Evolutionary conservation across 129 eudicot species (phyloP), one percentile per base, ranked within the genome.

Genomic region (Tagetes patula): DNA sequence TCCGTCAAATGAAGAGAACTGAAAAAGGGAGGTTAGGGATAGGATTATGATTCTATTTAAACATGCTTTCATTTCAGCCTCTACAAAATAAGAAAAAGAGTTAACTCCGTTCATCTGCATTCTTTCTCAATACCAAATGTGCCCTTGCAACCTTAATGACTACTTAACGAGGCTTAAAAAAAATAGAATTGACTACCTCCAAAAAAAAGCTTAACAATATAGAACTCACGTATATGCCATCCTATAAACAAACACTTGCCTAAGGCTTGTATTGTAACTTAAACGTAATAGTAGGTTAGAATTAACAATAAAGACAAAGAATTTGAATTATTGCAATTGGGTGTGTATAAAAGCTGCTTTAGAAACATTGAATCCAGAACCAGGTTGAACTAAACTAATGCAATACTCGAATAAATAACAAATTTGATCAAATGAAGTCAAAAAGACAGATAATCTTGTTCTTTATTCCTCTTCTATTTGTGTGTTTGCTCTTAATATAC

Each of bases 1-100:
- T 13, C 30, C 20, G 56, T 27, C 56, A 50, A 50, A 50, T 50
- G 8, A 7, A 50, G 30, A 50, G 56, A 50, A 11, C 52, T 9
- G 52, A 46, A 33, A 33, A 10, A 34, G 8, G 66, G 66, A 60
- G 66, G 42, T 60, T 41, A 60, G 66, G 42, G 66, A 64, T n/a
- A 64, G 6, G 36, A 14, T 38, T 39, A 8, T 64, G 49, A 68
- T 48, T 68, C 6, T 4, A 12, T 34, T 68, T 46, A 31, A 45
- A 41, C 42, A 31, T 67, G 14, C 32, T 41, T 11, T 33, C 46
- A 68, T 48, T 50, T 33, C 58, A 68, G 40, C 59, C 73, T 46
- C 60, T 48, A 68, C 20, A 42, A 68, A 68, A 32, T 4, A 68
- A 68, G 33, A 48, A 47, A 68, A 1, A 3, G 12, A 68, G 12